Conservation (phyloP, 1,284 basidiomycete genomes). For the Naganishia liquefaciens region DNA sequence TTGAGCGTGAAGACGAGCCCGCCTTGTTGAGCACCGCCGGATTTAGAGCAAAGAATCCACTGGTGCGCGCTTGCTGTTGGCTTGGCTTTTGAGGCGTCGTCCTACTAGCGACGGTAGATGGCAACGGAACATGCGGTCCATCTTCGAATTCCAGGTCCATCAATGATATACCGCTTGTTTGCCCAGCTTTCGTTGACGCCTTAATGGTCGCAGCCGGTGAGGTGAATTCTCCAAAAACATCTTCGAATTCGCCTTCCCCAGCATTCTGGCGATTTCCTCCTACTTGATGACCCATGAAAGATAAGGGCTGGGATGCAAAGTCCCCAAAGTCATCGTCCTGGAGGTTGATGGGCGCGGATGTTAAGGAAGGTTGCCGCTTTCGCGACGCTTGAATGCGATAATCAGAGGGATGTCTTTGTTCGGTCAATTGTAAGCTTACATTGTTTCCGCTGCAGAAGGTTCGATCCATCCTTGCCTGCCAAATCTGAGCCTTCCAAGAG, state of each 20-base stretch:
- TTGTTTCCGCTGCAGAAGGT: background rate
- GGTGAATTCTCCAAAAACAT: conserved; percentile 87
- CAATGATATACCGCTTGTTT: conserved; percentile 42
- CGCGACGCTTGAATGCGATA: conserved; percentile 39
- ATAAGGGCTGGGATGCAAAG: conserved; percentile 43
- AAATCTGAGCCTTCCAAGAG: background rate
- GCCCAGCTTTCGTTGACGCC: background rate
- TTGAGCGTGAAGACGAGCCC: conserved; percentile 25
- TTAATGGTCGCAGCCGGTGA: conserved; percentile 45
- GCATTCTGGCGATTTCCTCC: background rate
- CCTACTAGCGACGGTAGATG: conserved; percentile 41
- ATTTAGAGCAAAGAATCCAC: conserved; percentile 53
- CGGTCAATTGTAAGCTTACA: background rate
- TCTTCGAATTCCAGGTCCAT: conserved; percentile 50
- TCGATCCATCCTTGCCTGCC: background rate
- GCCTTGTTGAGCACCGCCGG: conserved; percentile 34
- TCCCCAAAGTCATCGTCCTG: conserved; percentile 48
- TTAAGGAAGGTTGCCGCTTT: conserved; percentile 6
- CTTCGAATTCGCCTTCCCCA: conserved; percentile 62
- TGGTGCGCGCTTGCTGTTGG: conserved; percentile 34
- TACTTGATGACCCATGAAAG: conserved; percentile 37
- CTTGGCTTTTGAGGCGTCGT: conserved; percentile 5
- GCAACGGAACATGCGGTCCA: conserved; percentile 47
- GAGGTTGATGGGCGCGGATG: conserved; percentile 10
- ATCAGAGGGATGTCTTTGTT: background rate